These are phyloP conservation scores for Rhizophlyctis rosea DNA, from an alignment of 192 early-diverging fungal species.

Conservation along the genomic window DNA sequence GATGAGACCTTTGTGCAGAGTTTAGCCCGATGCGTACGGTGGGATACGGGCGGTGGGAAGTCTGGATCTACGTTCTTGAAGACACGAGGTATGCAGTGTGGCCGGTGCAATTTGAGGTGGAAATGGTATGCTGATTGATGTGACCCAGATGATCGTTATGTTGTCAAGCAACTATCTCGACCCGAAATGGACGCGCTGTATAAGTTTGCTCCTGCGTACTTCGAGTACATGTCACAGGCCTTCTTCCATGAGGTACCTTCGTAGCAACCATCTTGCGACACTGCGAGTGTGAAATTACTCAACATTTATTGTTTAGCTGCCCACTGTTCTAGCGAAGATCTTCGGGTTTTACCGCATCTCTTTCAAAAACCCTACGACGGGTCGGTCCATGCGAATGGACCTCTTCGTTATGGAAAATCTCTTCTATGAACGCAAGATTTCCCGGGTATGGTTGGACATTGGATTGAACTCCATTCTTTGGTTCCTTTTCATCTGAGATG, in stretches of 20 bases:
- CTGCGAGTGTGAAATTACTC: too few species aligned
- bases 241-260: slow-evolving; percentile 67
- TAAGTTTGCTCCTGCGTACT: slow-evolving; percentile 89
- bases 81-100: slow-evolving; percentile 55
- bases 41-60: slow-evolving; percentile 84
- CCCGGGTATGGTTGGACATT: slow-evolving; percentile 43
- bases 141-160: slow-evolving; percentile 73
- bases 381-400: slow-evolving; percentile 84
- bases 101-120: too few species aligned
- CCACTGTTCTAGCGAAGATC: slow-evolving; percentile 82
- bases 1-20: slow-evolving; percentile 83
- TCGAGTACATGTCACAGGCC: slow-evolving; percentile 78
- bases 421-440: slow-evolving; percentile 81
- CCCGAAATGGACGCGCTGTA: slow-evolving; percentile 83
- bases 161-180: slow-evolving; percentile 86
- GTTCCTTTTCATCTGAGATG: not conserved
- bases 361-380: slow-evolving; percentile 78
- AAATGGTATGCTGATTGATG: not conserved
- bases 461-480: not conserved
- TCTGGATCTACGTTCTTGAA: slow-evolving; percentile 89
- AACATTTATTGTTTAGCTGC: too few species aligned
- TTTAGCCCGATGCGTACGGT: slow-evolving; percentile 80
- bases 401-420: slow-evolving; percentile 95
- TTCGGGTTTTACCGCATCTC: slow-evolving; percentile 92
- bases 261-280: not conserved